Evolutionary conservation across 2,329 filamentous ascomycete genomes (phyloP).

Genomic region (Microsporum ferrugineum): DNA sequence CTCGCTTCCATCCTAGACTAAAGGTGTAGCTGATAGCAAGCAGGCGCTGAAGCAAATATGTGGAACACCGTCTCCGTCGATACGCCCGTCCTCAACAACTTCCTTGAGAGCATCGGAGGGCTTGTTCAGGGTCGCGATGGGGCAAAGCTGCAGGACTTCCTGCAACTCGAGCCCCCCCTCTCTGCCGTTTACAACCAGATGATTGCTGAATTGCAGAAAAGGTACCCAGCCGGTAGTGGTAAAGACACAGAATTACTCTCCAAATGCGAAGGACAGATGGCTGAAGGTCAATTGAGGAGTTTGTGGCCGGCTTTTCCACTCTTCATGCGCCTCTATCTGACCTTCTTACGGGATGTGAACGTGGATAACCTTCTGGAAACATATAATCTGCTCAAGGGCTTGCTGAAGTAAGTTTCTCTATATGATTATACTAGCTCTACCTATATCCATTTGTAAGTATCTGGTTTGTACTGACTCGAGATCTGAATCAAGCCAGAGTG

Average conservation of each 20-base stretch:
- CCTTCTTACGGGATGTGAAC: constrained; percentile 70
- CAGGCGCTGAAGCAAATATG: constrained; percentile 3
- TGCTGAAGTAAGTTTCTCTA: constrained; percentile 55
- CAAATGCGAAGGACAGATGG: constrained; percentile 51
- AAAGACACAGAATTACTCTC: constrained; percentile 42
- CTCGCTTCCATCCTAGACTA: too few species aligned
- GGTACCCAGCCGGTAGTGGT: constrained; percentile 39
- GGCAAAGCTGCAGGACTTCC: constrained; percentile 53
- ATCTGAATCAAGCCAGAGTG: constrained; percentile 52
- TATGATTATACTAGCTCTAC: background rate
- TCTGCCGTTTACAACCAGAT: constrained; percentile 57
- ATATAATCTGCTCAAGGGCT: constrained; percentile 59
- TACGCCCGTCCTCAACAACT: constrained; percentile 57
- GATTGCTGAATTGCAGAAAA: constrained; percentile 52
- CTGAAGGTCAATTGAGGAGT: constrained; percentile 51
- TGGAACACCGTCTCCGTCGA: constrained; percentile 11
- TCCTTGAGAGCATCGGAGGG: constrained; percentile 52
- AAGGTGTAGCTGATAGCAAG: background rate
- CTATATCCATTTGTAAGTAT: background rate
- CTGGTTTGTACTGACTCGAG: background rate
- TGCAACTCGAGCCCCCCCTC: constrained; percentile 63
- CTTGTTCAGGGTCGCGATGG: constrained; percentile 56
- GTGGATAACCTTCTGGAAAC: constrained; percentile 62
- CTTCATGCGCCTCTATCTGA: constrained; percentile 71
- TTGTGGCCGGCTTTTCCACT: constrained; percentile 67